Evolutionary conservation across 345 rosid genomes (phyloP).

Genomic region (Aurinia saxatilis): DNA sequence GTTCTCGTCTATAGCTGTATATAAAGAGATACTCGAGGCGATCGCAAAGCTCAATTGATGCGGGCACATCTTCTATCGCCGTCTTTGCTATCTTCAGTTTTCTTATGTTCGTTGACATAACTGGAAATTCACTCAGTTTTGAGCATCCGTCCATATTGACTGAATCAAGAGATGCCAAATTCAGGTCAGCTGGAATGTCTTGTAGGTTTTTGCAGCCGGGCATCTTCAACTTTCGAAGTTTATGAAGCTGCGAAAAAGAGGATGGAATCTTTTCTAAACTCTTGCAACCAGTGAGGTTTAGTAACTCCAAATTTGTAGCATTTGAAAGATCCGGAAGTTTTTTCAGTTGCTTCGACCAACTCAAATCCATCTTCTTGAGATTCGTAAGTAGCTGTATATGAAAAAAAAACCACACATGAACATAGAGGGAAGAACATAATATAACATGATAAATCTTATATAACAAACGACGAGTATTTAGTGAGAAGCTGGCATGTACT

Average conservation of each 20-base stretch:
- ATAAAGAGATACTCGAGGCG: not conserved
- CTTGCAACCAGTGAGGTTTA: not conserved
- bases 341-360: not conserved
- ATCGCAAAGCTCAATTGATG: not conserved
- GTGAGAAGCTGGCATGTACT: too few relatives aligned
- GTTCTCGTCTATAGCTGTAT: fast-evolving
- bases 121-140: slow-evolving; percentile 12
- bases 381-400: not conserved
- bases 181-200: not conserved
- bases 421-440: not conserved
- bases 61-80: not conserved
- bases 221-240: not conserved
- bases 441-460: too few relatives aligned
- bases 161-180: not conserved
- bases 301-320: slow-evolving; percentile 6
- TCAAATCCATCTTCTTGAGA: slow-evolving; percentile 9
- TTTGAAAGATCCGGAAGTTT: slow-evolving; percentile 16
- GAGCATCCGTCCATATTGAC: slow-evolving; percentile 1
- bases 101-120: not conserved
- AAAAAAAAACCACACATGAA: not conserved
- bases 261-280: not conserved
- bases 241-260: not conserved
- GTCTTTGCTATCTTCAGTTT: not conserved
- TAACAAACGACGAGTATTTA: too few relatives aligned
- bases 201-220: not conserved